Evolutionary conservation across 2,329 filamentous ascomycete species (phyloP).

Genomic region (Colletotrichum scovillei): DNA sequence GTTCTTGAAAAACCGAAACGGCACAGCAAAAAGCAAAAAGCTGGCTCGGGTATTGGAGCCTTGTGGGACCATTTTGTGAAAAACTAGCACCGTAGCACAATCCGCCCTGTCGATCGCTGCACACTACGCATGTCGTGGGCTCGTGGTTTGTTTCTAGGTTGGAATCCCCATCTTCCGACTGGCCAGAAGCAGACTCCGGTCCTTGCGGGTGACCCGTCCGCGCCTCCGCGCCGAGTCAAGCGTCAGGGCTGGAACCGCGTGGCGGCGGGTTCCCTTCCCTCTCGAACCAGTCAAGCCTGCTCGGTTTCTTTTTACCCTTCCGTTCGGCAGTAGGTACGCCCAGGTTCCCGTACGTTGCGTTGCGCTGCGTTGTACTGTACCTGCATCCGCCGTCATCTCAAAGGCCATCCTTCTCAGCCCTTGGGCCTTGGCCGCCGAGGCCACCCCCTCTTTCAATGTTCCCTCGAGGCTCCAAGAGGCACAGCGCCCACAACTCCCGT

Average conservation of each 20-base stretch:
- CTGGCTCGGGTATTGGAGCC: slow-evolving; percentile 7
- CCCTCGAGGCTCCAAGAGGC: background rate
- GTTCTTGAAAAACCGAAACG: too few relatives aligned
- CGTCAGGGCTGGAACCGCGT: slow-evolving; percentile 20
- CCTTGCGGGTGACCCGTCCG: slow-evolving; percentile 17
- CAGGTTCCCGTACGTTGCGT: slow-evolving; percentile 7
- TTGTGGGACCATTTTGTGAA: slow-evolving; percentile 27
- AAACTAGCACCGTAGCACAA: slow-evolving; percentile 8
- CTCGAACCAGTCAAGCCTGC: background rate
- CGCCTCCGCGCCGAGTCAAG: slow-evolving; percentile 32
- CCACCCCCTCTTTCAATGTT: background rate
- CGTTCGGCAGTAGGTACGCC: background rate
- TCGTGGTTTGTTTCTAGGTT: slow-evolving; percentile 14
- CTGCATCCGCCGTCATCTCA: slow-evolving; percentile 27
- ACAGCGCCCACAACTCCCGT: slow-evolving; percentile 3
- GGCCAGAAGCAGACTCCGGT: background rate
- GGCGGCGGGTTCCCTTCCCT: slow-evolving; percentile 7
- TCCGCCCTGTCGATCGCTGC: slow-evolving; percentile 33
- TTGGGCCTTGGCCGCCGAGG: background rate
- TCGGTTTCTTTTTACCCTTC: background rate
- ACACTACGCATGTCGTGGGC: slow-evolving; percentile 21
- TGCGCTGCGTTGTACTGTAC: slow-evolving; percentile 30
- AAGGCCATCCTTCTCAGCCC: slow-evolving; percentile 4
- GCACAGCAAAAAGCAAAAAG: background rate
- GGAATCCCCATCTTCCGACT: slow-evolving; percentile 27